Evolutionary conservation across 345 rosid species (phyloP), one percentile per base, ranked within the genome.

Genomic region (Rubroshorea leprosula): DNA sequence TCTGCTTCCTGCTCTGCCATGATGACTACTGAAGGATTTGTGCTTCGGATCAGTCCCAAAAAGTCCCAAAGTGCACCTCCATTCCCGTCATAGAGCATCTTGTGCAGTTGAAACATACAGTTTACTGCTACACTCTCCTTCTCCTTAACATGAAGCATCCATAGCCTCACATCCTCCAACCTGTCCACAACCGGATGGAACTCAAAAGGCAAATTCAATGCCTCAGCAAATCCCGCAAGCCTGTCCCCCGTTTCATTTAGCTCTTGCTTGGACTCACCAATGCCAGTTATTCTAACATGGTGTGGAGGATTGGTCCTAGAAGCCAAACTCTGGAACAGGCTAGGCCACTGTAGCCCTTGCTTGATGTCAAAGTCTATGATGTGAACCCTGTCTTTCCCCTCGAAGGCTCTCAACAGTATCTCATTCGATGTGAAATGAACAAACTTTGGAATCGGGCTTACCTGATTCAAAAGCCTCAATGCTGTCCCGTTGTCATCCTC

Each of bases 141-240:
- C 69, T 87, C 99, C 78, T 87, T 93, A 62, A 93, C 90, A 72
- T 93, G 99, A 24, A 93, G 97, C 99, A 93, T 93, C 99, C 99
- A 93, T 64, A 93, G 66, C 72, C 99, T 82, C 57, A 89, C 99
- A 63, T 93, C 99, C 59, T 93, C 99, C 47, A 93, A 75, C 63
- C 97, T 76, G 71, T 93, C 99, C 31, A 93, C 95, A 0, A 93
- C 97, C 0, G 99, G 90, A 39, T 93, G 99, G 57, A 93, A 93
- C 85, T 89, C 96, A 22, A 93, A 93, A 18, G 84, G 86, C 49
- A 93, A 72, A 76, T 82, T 83, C 75, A 93, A 70, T 1, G 86
- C 85, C 67, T 85, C 92, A 0, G 99, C 96, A 46, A 89, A 87
- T 41, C 82, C 79, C 3, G 84, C 72, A 22, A 93, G 95, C 52